Percentiles rank a stretch among this genome's conserved stretches.
Conservation (phyloP, 1,139 yeast species). For the Blastobotrys ciferrii region DNA sequence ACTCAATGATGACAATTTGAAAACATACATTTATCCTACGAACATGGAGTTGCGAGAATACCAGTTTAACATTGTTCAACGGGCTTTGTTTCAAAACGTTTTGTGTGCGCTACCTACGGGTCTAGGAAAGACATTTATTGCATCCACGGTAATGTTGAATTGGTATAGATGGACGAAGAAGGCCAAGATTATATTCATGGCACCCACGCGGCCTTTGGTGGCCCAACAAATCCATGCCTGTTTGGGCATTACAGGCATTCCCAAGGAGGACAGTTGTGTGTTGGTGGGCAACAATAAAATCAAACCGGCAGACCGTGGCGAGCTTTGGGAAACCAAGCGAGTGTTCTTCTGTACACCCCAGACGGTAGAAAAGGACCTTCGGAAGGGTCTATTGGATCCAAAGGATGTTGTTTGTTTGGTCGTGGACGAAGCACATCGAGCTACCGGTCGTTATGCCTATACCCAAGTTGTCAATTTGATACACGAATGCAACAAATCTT, state of each 20-base stretch:
- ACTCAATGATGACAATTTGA: constrained; percentile 43
- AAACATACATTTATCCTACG: constrained; percentile 74
- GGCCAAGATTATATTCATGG: constrained; percentile 86
- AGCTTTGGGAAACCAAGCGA: constrained; percentile 70
- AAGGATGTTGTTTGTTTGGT: constrained; percentile 71
- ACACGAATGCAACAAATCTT: constrained; percentile 60
- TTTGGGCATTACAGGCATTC: constrained; percentile 80
- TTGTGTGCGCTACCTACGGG: constrained; percentile 96
- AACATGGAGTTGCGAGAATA: constrained; percentile 83
- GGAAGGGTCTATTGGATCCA: constrained; percentile 72
- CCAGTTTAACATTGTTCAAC: constrained; percentile 74
- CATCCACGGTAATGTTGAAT: constrained; percentile 90
- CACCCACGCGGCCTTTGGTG: constrained; percentile 96
- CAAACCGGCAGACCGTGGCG: constrained; percentile 45
- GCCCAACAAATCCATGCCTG: constrained; percentile 97
- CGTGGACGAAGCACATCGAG: constrained; percentile 94
- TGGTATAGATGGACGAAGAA: constrained; percentile 77
- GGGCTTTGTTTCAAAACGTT: constrained; percentile 69
- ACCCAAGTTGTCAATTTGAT: constrained; percentile 73
- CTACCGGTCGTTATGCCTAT: constrained; percentile 87
- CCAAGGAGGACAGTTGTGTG: constrained; percentile 73
- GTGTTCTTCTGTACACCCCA: constrained; percentile 97
- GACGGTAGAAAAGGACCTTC: constrained; percentile 86
- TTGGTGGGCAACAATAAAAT: constrained; percentile 52
- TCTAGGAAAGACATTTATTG: constrained; percentile 94